Evolutionary conservation across 352 stramenopile genomes (phyloP).

Genomic region (Paralagenidium karlingii): DNA sequence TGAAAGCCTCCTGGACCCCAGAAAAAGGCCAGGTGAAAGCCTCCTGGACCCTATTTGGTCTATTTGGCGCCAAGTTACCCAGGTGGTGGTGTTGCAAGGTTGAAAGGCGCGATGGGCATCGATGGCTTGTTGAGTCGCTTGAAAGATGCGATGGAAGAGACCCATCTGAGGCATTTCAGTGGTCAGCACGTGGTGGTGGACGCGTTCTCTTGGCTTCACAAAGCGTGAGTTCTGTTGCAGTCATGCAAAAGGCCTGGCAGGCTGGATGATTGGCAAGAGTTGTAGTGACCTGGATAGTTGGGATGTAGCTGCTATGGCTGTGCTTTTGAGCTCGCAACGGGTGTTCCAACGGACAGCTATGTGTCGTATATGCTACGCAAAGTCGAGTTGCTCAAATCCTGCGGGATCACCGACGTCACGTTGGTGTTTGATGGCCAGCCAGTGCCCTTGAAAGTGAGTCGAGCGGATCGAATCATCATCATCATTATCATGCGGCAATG

Average conservation of each 20-base stretch:
- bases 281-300: neutral
- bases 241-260: neutral
- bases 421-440: constrained; percentile 70
- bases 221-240: constrained; percentile 29
- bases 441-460: constrained; percentile 47
- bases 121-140: constrained; percentile 50
- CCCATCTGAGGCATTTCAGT: constrained; percentile 33
- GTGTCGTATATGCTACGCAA: constrained; percentile 67
- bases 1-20: too few relatives aligned
- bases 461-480: neutral
- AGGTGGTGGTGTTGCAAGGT: too few relatives aligned
- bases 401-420: constrained; percentile 34
- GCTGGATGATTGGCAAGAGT: neutral
- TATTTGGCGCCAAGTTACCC: too few relatives aligned
- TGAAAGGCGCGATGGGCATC: constrained; percentile 28
- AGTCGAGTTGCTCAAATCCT: constrained; percentile 41
- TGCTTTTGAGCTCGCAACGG: constrained; percentile 57
- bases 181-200: constrained; percentile 53
- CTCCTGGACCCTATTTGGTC: too few relatives aligned
- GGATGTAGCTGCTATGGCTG: constrained; percentile 51
- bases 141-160: constrained; percentile 32
- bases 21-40: too few relatives aligned
- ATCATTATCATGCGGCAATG: too few relatives aligned
- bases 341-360: constrained; percentile 46
- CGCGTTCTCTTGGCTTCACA: constrained; percentile 70